Evolutionary conservation across 2,329 filamentous ascomycete species (phyloP), one percentile per base, ranked within the genome.

Genomic region (Ustulina deusta): DNA sequence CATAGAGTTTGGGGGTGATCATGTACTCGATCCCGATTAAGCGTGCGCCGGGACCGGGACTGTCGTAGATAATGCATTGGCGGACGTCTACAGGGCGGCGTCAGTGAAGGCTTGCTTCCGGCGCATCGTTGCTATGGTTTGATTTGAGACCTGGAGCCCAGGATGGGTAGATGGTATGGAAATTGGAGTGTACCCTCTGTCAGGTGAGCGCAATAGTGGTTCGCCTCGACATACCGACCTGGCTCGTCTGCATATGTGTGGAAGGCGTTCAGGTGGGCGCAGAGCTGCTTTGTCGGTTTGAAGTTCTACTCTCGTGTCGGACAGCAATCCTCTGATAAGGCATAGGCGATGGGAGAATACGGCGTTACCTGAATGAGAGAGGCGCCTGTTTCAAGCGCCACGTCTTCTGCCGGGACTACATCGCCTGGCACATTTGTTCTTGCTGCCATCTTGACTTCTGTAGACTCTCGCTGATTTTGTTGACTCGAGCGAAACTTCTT

Each of bases 21-120:
- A 96, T 94, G 83, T 97, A 97, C 78, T 97, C 93, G 73, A 97
- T 86, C 9, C 93, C 93, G 69, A 97, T 93, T 20, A 97, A 86
- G 0, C 91, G 87, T 0, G 93, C 93, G 29, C 87, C 86, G 7
- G 87, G 83, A 0, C 84, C 83, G 0, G 90, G 85, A 0, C 88
- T 87, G 79, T 97, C 93, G 81, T 96, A 97, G 69, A 97, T 86
- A 34, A 97, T 87, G 78, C 93, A 97, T 83, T 97, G 93, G 3
- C 93, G 87, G 64, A 97, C 85, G 69, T 96, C 93, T 82, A 77
- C 67, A 38, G 6, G 15, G 6, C 27, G 15, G 6, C 27, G 51
- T 67, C 38, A 66, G 63, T 52, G 38, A n/a, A 32, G 6, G 40
- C 65, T 22, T 2, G n/a, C 11, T 52, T 42, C 2, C 42, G 34